Base-by-base conservation (phyloP, 148 eudicot genomes). In the Heliosperma pusillum region DNA sequence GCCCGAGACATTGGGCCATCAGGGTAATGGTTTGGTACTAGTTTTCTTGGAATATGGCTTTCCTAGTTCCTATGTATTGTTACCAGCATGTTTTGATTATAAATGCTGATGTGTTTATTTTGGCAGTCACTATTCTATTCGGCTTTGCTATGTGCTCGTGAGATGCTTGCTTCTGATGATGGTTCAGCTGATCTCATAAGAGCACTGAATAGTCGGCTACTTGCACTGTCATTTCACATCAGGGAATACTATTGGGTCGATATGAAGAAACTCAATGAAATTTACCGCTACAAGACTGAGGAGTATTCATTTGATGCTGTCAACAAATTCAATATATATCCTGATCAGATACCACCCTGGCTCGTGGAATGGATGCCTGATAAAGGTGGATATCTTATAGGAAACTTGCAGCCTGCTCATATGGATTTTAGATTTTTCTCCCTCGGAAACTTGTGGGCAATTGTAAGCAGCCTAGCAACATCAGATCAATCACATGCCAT, bases 331-430 rank as follows among this genome's bases (percentile, higher is more conserved):
- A 91, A 91, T 80, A 89, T 91, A 55, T 91, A 91, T 80, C 93
- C 97, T 71, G 97, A 91, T 78, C 97, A 91, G 71, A 91, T 89
- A 30, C 89, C 97, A 80, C 88, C 88, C 12, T 91, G 97, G 97
- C 77, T 91, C 65, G 89, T 87, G 74, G 93, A 88, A 44, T 91
- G 97, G 97, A 87, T 91, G 89, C 97, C 97, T 27, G 76, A 82
- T 60, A 84, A 80, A 82, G 93, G 97, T 59, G 97, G 97, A 69
- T 91, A 89, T 84, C 80, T 91, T 74, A 91, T 91, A 17, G 97
- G 97, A 75, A 91, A 91, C 81, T 80, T 91, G 77, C 93, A 91
- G 81, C 97, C 97, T 62, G 97, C 97, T 47, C 91, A 91, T 78
- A 91, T 91, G 97, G 97, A 89, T 76, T 91, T 91, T 77, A 86